phyloP scores from a whole-genome alignment of 2,329 filamentous ascomycete species.

The Emergomyces pasteurianus region DNA sequence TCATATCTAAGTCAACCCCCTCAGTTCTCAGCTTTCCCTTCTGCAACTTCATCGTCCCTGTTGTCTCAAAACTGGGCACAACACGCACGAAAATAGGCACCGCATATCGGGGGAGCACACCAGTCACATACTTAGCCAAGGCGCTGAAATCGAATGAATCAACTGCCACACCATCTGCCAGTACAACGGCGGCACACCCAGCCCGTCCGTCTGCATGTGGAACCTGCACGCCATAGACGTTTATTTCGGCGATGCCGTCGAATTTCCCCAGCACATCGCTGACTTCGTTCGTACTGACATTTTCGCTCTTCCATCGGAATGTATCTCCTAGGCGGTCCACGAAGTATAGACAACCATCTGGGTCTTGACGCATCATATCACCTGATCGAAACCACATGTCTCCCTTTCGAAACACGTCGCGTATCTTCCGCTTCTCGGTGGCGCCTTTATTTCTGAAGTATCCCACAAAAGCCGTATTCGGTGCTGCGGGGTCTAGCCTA shows the following conservation, averaged over 20 bases:
- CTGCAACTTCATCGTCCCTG: constrained; percentile 3
- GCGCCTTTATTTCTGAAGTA: neutral
- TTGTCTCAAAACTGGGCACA: constrained; percentile 9
- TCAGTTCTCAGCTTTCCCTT: constrained; percentile 1
- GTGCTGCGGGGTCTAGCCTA: constrained; percentile 1
- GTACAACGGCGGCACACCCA: constrained; percentile 43
- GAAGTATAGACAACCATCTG: constrained; percentile 1
- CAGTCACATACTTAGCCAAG: constrained; percentile 42
- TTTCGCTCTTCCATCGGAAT: constrained; percentile 55
- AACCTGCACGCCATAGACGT: constrained; percentile 50
- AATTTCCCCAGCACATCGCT: constrained; percentile 45
- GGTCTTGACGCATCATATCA: constrained; percentile 1
- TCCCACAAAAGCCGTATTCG: neutral
- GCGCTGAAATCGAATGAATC: constrained; percentile 45
- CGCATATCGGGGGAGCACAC: constrained; percentile 56
- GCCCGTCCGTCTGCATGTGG: constrained; percentile 54
- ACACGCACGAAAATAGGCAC: constrained; percentile 62
- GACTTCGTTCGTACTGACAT: constrained; percentile 50
- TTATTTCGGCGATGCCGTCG: constrained; percentile 51
- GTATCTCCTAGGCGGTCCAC: constrained; percentile 42
- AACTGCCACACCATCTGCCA: constrained; percentile 22
- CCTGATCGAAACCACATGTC: constrained; percentile 2
- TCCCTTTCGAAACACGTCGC: constrained; percentile 1
- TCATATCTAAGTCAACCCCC: constrained; percentile 1
- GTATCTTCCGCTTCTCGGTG: neutral